phyloP scores from a whole-genome alignment of 23 red algal genomes.

The Gracilaria vermiculophylla region DNA sequence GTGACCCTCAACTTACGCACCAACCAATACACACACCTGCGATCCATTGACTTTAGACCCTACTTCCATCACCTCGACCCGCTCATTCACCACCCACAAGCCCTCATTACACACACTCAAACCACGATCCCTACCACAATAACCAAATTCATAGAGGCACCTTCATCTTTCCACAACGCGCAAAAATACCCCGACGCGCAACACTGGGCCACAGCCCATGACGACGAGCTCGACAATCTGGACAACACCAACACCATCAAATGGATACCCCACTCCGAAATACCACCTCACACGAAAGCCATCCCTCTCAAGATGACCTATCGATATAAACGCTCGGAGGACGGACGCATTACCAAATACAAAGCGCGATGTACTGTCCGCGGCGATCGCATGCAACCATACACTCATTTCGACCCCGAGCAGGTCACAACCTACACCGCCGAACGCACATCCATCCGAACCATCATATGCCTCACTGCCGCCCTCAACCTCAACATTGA shows the following conservation, averaged over 20 bases:
- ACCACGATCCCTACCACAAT: background rate
- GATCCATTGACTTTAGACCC: background rate
- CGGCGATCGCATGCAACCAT: slow-evolving; percentile 1
- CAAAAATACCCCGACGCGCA: slow-evolving; percentile 14
- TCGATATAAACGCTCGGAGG: background rate
- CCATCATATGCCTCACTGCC: background rate
- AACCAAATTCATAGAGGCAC: background rate
- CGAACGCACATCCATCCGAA: background rate
- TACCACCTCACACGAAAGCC: background rate
- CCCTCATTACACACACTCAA: background rate
- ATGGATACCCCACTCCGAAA: background rate
- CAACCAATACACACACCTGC: background rate
- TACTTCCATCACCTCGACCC: background rate
- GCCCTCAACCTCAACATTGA: background rate
- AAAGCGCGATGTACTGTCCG: slow-evolving; percentile 2
- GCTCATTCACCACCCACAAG: background rate
- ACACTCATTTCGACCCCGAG: slow-evolving; percentile 20
- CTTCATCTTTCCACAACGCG: background rate
- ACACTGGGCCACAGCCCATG: slow-evolving; percentile 5
- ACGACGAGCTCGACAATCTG: slow-evolving; percentile 21
- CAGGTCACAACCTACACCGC: background rate
- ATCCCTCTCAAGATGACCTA: slow-evolving; percentile 23
- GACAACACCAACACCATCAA: background rate
- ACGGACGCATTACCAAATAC: background rate
- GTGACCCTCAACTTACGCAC: background rate